Percentiles rank a stretch among this genome's conserved stretches.
phyloP scores from a whole-genome alignment of 768 basidiomycete species.

The Asterophora lycoperdoides region DNA sequence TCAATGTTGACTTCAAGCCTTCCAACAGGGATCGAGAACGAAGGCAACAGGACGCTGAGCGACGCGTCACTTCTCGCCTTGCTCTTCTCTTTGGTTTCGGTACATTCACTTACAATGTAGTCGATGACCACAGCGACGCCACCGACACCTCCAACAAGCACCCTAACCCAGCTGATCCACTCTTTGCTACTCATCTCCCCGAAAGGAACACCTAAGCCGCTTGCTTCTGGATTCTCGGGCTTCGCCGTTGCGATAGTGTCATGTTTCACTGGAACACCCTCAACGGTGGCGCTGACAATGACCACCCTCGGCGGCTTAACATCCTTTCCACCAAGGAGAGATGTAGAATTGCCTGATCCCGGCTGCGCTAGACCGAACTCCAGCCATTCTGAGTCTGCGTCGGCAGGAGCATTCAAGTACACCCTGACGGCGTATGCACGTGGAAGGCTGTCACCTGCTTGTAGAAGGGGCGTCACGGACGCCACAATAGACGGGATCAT shows the following conservation, averaged over 20 bases:
- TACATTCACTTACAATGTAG: constrained; percentile 51
- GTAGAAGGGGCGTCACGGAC: constrained; percentile 48
- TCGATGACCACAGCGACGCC: constrained; percentile 56
- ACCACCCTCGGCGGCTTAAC: constrained; percentile 41
- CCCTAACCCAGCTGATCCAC: constrained; percentile 64
- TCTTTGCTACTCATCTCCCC: constrained; percentile 52
- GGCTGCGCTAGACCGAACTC: constrained; percentile 67
- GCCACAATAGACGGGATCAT: constrained; percentile 58
- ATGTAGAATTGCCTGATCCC: constrained; percentile 17
- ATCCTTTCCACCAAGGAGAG: constrained; percentile 9
- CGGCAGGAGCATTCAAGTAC: constrained; percentile 49
- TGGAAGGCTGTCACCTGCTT: constrained; percentile 26
- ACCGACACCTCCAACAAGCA: constrained; percentile 48
- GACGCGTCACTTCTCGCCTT: constrained; percentile 26
- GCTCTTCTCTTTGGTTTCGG: constrained; percentile 31
- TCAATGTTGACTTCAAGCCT: constrained; percentile 61
- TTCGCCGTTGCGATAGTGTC: constrained; percentile 45
- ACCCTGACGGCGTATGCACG: constrained; percentile 59
- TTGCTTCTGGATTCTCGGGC: constrained; percentile 34
- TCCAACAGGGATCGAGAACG: constrained; percentile 68
- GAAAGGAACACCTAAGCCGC: constrained; percentile 37
- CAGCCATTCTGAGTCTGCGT: constrained; percentile 65
- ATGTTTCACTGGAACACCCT: constrained; percentile 60
- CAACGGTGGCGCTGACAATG: constrained; percentile 56
- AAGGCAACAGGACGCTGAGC: constrained; percentile 57